Evolutionary conservation across 345 rosid species (phyloP), one percentile per base, ranked within the genome.

Genomic region (Eucalyptus rudis): DNA sequence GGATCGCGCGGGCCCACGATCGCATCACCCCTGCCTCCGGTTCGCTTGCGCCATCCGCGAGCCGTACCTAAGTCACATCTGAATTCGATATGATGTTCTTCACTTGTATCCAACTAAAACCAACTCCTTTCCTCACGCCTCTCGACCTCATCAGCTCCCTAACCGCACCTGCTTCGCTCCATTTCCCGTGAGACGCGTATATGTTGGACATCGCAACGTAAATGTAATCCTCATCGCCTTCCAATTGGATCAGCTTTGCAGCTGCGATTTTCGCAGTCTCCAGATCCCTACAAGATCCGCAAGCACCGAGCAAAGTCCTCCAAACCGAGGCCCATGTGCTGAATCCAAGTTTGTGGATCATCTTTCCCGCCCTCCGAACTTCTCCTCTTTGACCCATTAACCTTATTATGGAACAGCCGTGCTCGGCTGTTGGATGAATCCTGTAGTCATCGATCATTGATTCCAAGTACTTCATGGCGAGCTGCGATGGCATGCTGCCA

Each of bases 251-350:
- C 66, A 92, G 81, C 92, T 93, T 92, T 25, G 93, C 94, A 31
- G 96, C 94, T 43, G 93, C 94, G 50, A 92, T 76, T 80, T 71
- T 91, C 31, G 95, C 96, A 36, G 93, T 92, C 90, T 90, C 89
- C 89, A 94, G 86, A 88, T 97, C 94, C 90, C 84, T 88, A 88
- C 91, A 93, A 89, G 87, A 91, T 89, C 93, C 93, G 27, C 93
- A 95, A 68, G 95, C 96, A 87, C 98, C 92, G 20, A 97, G 97
- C 90, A 95, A 90, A 6, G 97, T 96, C 91, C 91, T 95, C 98
- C 99, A 96, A 86, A 93, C 95, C 44, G 89, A 90, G 33, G 91
- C 94, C 88, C 89, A 49, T 8, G 90, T 88, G 64, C 91, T 92
- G 51, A 97, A 94, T 33, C 92, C 93, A 7, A 95, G 93, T 49